Conservation (phyloP, 345 rosid species). For the Camelina neglecta region DNA sequence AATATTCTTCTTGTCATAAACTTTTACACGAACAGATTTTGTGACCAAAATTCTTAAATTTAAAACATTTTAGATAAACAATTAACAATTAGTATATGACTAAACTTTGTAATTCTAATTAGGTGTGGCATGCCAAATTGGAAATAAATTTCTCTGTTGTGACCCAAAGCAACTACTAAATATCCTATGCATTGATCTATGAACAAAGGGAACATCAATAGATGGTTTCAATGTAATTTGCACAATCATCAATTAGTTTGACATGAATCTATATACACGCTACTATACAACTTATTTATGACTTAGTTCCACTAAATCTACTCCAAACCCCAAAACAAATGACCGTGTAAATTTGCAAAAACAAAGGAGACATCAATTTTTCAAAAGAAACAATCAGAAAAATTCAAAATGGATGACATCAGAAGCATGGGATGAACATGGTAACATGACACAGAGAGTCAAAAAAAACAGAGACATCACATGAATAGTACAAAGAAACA, state of each 20-base stretch:
- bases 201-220: constrained; percentile 41
- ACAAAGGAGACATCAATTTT: not conserved
- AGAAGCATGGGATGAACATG: constrained; percentile 37
- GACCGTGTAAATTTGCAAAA: not conserved
- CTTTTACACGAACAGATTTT: not conserved
- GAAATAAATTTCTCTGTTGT: not conserved
- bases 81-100: not conserved
- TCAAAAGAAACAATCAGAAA: not conserved
- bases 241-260: constrained; percentile 33
- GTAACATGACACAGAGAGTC: constrained; percentile 19
- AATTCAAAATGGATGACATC: constrained; percentile 15
- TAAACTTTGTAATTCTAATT: not conserved
- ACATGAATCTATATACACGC: not conserved
- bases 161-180: constrained; percentile 7
- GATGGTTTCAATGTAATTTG: constrained; percentile 17
- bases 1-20: constrained; percentile 35
- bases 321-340: not conserved
- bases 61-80: not conserved
- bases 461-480: constrained; percentile 24
- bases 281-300: not conserved
- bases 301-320: not conserved
- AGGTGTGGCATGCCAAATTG: not conserved
- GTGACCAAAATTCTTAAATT: not conserved
- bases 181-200: constrained; percentile 8
- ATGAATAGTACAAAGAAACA: constrained; percentile 12